Evolutionary conservation across 2,329 filamentous ascomycete genomes (phyloP), one percentile per base, ranked within the genome.

Genomic region (Colletotrichum cuscutae): DNA sequence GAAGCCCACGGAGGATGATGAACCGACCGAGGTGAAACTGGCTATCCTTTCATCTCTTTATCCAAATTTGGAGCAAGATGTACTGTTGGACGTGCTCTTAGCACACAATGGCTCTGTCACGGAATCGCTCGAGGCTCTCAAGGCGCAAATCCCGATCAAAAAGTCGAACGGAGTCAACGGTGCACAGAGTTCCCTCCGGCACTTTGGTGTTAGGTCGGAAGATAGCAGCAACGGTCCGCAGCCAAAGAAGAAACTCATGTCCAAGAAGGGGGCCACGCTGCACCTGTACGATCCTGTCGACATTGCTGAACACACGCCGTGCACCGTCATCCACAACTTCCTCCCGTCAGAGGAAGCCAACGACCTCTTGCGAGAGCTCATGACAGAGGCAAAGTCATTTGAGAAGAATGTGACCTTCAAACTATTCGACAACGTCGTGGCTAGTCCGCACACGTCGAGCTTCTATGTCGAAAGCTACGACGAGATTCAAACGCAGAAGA

Each of bases 251-350:
- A 89, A 85, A 75, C 75, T 88, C 0, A 82, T 94, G 72, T 91
- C 93, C 0, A 93, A 90, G 77, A 97, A 93, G 79, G 96, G 95
- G 13, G 90, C 91, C 76, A 98, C 96, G 0, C 83, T 98, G 2
- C 93, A 96, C 79, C 86, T 98, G 0, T 98, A 93, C 81, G 91
- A 94, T 54, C 94, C 95, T 0, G 86, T 90, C 52, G 95, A 98
- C 77, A 90, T 98, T 58, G 93, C 94, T 61, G 87, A 89, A 28
- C 89, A 97, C 79, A 98, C 96, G 0, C 95, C 97, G 1, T 98
- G 95, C 82, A 95, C 94, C 12, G 93, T 98, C 76, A 91, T 98
- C 68, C 95, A 97, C 82, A 97, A 98, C 78, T 98, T 98, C 77
- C 86, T 99, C 0, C 91, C 94, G 0, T 35, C 86, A 0, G 86